These are phyloP conservation scores for Leersia perrieri DNA, from an alignment of 176 grass and related monocot species.

Conservation along the genomic window DNA sequence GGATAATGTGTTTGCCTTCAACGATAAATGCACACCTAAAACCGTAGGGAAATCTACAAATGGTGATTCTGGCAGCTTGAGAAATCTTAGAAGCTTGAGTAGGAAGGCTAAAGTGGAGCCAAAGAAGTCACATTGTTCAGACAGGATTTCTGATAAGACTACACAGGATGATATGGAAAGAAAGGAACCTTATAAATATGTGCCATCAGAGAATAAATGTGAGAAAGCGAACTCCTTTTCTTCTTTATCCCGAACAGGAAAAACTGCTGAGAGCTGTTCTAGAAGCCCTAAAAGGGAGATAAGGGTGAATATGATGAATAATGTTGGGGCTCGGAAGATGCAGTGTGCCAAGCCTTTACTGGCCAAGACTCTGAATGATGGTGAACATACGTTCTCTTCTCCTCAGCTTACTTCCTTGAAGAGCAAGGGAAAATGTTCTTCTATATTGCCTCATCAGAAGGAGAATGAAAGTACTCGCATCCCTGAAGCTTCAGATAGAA, in stretches of 20 bases:
- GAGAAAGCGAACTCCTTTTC: conserved; percentile 47
- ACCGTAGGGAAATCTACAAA: conserved; percentile 34
- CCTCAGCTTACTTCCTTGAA: conserved; percentile 38
- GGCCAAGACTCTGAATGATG: conserved; percentile 21
- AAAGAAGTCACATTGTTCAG: conserved; percentile 46
- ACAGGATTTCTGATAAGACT: conserved; percentile 48
- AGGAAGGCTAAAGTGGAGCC: conserved; percentile 55
- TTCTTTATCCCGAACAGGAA: conserved; percentile 44
- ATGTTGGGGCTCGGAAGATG: conserved; percentile 33
- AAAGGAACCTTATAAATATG: conserved; percentile 34
- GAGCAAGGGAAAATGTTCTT: conserved; percentile 34
- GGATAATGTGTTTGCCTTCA: conserved; percentile 53
- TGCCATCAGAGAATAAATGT: conserved; percentile 32
- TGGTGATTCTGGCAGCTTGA: conserved; percentile 38
- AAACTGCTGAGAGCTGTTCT: conserved; percentile 35
- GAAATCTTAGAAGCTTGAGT: conserved; percentile 43
- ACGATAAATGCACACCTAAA: conserved; percentile 43
- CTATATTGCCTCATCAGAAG: background rate
- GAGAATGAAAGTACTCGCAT: conserved; percentile 25
- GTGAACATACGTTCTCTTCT: conserved; percentile 45
- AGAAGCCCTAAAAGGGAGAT: conserved; percentile 45
- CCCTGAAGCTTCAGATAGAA: conserved; percentile 42
- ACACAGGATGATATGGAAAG: conserved; percentile 33
- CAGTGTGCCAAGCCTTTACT: conserved; percentile 37
- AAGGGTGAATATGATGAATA: conserved; percentile 21